Percentiles rank a stretch among this genome's conserved stretches.
Evolutionary conservation across 345 rosid genomes (phyloP).

Genomic region (Dipteronia sinensis): DNA sequence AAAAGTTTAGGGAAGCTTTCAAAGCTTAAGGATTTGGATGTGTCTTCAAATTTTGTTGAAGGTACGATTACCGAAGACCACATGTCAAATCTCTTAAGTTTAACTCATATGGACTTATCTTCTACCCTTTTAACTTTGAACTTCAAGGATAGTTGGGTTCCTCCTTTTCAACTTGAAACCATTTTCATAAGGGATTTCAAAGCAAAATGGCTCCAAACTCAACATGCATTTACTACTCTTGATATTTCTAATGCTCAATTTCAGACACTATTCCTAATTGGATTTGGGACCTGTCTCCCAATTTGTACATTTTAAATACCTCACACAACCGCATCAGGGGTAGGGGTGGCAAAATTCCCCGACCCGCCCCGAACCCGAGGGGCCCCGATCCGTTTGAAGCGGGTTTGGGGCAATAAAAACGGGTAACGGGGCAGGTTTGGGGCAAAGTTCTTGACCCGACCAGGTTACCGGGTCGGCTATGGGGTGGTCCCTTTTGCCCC

Average conservation of each 20-base stretch:
- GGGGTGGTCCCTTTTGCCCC: too few relatives aligned
- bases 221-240: background rate
- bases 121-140: constrained; percentile 19
- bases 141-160: constrained; percentile 26
- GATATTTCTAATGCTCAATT: constrained; percentile 28
- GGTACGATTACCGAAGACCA: constrained; percentile 27
- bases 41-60: too few relatives aligned
- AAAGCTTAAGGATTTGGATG: too few relatives aligned
- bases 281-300: constrained; percentile 25
- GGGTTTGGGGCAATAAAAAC: too few relatives aligned
- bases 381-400: too few relatives aligned
- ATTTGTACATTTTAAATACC: constrained; percentile 11
- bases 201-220: constrained; percentile 25
- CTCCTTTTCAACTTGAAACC: constrained; percentile 22
- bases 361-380: too few relatives aligned
- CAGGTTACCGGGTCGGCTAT: too few relatives aligned
- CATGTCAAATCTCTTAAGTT: constrained; percentile 23
- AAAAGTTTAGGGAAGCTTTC: too few relatives aligned
- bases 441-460: too few relatives aligned
- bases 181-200: constrained; percentile 8
- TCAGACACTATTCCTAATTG: constrained; percentile 21
- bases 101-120: constrained; percentile 13
- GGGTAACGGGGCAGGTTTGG: too few relatives aligned
- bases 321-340: constrained; percentile 27
- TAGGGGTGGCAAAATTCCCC: too few relatives aligned